phyloP scores from a whole-genome alignment of 495 filamentous ascomycete genomes.

The Clavariopsis aquatica region DNA sequence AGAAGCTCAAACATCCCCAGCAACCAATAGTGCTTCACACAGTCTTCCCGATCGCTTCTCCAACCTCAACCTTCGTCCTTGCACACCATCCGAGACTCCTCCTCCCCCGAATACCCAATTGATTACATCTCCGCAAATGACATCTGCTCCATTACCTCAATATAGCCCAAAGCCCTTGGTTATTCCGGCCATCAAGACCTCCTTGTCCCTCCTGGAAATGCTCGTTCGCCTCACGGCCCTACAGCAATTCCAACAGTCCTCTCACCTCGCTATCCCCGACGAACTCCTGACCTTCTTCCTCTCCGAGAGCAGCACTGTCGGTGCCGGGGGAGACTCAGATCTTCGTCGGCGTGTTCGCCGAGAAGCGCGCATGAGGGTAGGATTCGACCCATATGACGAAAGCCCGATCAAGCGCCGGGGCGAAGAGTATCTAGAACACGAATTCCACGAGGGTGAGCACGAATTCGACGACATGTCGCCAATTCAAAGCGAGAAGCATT shows the following conservation, averaged over 20 bases:
- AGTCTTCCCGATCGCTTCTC: constrained; percentile 45
- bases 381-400: constrained; percentile 85
- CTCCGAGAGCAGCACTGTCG: constrained; percentile 73
- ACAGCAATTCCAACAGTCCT: constrained; percentile 95
- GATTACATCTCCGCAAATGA: constrained; percentile 46
- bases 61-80: constrained; percentile 43
- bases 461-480: constrained; percentile 18
- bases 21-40: constrained; percentile 28
- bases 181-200: constrained; percentile 56
- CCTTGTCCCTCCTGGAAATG: constrained; percentile 90
- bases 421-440: constrained; percentile 60
- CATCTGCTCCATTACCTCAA: constrained; percentile 50
- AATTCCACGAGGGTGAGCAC: constrained; percentile 20
- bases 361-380: constrained; percentile 75
- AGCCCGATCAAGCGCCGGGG: constrained; percentile 65
- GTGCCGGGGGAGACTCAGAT: constrained; percentile 69
- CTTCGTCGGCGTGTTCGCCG: constrained; percentile 68
- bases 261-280: constrained; percentile 91
- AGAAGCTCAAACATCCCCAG: constrained; percentile 50
- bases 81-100: constrained; percentile 23
- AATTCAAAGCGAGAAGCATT: neutral
- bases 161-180: constrained; percentile 33
- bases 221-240: constrained; percentile 86
- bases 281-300: constrained; percentile 94
- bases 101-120: constrained; percentile 40